Evolutionary conservation across 2,329 filamentous ascomycete genomes (phyloP).

Genomic region (Emergomyces pasteurianus): DNA sequence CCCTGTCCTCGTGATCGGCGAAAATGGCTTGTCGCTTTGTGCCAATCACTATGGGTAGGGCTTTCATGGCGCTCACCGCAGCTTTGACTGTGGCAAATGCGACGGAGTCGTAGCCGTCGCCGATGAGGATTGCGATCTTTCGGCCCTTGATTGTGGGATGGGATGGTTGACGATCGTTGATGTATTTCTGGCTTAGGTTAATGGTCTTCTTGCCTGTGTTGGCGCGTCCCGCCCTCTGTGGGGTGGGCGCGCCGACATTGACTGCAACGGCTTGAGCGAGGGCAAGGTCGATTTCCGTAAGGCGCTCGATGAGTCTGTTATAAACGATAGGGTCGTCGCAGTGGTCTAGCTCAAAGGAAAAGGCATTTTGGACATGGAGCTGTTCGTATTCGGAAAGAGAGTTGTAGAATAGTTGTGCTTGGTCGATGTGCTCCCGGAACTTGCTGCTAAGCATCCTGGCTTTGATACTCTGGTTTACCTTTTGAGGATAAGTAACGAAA

Average conservation of each 20-base stretch:
- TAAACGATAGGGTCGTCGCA: slow-evolving; percentile 71
- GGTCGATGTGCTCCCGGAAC: slow-evolving; percentile 65
- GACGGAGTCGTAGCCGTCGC: slow-evolving; percentile 35
- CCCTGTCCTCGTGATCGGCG: slow-evolving; percentile 43
- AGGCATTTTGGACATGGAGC: slow-evolving; percentile 46
- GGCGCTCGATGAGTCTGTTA: slow-evolving; percentile 53
- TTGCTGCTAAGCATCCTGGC: slow-evolving; percentile 51
- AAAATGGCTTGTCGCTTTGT: slow-evolving; percentile 55
- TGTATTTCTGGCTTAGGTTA: slow-evolving; percentile 61
- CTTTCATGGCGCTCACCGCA: slow-evolving; percentile 49
- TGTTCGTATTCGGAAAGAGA: slow-evolving; percentile 58
- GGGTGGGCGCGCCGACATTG: slow-evolving; percentile 50
- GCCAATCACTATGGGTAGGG: slow-evolving; percentile 58
- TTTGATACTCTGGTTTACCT: slow-evolving; percentile 53
- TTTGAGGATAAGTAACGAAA: slow-evolving; percentile 57
- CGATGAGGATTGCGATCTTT: slow-evolving; percentile 45
- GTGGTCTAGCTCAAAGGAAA: slow-evolving; percentile 65
- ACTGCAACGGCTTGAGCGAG: slow-evolving; percentile 59
- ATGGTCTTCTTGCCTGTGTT: slow-evolving; percentile 60
- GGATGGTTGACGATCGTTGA: slow-evolving; percentile 55
- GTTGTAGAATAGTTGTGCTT: slow-evolving; percentile 76
- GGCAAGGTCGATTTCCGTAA: slow-evolving; percentile 59
- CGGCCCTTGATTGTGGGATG: slow-evolving; percentile 54
- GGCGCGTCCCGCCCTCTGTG: slow-evolving; percentile 38
- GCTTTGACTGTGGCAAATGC: slow-evolving; percentile 54